A percentile compares a stretch with the other conserved stretches of the same genome.
These are phyloP conservation scores for Moesziomyces sp. DNA, from an alignment of 1,284 basidiomycete species.

Conservation along the genomic window DNA sequence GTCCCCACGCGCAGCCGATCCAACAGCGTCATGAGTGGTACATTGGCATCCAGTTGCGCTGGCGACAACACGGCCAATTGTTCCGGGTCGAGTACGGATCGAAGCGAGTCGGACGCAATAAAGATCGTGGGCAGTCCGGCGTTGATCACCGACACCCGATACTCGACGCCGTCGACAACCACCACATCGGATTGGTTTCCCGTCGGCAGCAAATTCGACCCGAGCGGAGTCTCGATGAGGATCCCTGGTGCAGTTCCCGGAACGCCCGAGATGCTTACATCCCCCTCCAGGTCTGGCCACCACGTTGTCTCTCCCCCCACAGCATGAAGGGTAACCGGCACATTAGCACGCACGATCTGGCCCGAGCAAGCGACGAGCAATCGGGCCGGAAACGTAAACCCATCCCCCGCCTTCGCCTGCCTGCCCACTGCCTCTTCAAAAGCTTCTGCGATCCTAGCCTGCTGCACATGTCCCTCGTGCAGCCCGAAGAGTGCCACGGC, in stretches of 20 bases:
- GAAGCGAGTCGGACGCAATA: constrained; percentile 42
- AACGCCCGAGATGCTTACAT: constrained; percentile 61
- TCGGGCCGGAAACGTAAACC: constrained; percentile 33
- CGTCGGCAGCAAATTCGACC: constrained; percentile 45
- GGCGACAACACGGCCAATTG: constrained; percentile 11
- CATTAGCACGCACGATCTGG: constrained; percentile 52
- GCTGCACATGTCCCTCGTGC: constrained; percentile 27
- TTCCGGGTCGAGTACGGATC: constrained; percentile 20
- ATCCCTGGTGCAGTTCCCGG: constrained; percentile 60
- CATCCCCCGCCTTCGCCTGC: constrained; percentile 4
- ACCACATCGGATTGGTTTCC: constrained; percentile 45
- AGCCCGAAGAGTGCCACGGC: constrained; percentile 59
- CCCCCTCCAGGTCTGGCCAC: constrained; percentile 40
- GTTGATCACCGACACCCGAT: constrained; percentile 55
- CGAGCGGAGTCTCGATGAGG: constrained; percentile 57
- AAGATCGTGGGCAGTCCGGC: constrained; percentile 64
- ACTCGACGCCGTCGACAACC: constrained; percentile 9
- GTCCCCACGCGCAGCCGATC: constrained; percentile 51
- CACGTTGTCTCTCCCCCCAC: constrained; percentile 4
- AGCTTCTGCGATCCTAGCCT: constrained; percentile 19
- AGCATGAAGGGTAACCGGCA: constrained; percentile 36
- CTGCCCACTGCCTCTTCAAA: constrained; percentile 2
- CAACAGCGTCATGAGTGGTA: constrained; percentile 33
- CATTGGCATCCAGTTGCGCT: constrained; percentile 52
- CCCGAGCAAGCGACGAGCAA: constrained; percentile 55